Conservation (phyloP, 106 monocot species). For the Gastrodia elata region DNA sequence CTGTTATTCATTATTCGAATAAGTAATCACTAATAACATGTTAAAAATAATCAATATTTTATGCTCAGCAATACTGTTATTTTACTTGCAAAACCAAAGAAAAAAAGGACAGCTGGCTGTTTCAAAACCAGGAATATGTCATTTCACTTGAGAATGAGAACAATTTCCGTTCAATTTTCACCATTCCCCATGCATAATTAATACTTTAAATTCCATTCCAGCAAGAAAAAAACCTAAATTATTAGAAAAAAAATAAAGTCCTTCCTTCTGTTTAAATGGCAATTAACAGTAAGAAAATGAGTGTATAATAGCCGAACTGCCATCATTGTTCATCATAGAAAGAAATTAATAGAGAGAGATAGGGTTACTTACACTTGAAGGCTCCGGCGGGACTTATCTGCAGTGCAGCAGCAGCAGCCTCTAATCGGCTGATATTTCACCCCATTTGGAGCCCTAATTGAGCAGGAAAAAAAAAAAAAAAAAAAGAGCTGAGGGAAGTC, state of each 20-base stretch:
- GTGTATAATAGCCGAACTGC: no score
- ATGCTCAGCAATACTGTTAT: no score
- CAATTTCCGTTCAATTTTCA: background rate
- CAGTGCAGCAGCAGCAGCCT: background rate
- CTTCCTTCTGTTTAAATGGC: no score
- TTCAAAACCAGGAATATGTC: background rate
- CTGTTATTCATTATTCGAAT: no score
- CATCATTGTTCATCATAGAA: background rate
- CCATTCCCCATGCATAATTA: background rate
- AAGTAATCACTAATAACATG: no score
- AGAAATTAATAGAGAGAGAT: background rate
- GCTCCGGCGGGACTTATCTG: background rate
- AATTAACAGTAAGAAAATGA: background rate
- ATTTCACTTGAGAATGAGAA: background rate
- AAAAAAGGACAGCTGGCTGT: background rate
- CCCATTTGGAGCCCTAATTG: background rate
- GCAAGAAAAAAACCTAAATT: no score
- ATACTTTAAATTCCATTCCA: no score
- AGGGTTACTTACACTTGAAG: conserved; percentile 3
- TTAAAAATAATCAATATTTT: no score
- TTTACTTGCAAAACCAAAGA: no score
- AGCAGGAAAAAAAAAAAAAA: no score
- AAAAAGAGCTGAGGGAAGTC: background rate
- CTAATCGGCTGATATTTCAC: background rate
- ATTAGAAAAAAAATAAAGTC: background rate